Evolutionary conservation across 257 asterid genomes (phyloP), one percentile per base, ranked within the genome.

Genomic region (Gentiana straminea): DNA sequence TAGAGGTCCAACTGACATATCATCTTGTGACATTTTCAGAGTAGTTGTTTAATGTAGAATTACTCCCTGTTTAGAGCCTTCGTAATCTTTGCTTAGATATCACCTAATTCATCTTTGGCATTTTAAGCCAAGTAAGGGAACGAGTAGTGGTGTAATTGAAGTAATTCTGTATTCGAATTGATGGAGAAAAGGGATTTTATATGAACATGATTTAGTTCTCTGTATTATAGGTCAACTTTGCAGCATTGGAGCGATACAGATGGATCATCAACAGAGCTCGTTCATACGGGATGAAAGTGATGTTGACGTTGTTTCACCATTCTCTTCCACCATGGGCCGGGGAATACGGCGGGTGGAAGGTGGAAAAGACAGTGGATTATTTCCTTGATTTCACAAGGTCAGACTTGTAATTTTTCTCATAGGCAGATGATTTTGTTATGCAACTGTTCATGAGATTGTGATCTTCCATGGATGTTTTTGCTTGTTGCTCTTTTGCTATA

Each of bases 281-380:
- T 63, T 81, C 84, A 0, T 80, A 84, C 58, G 98, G 97, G 67
- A 91, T 91, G 98, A 87, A 87, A 75, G 98, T 91, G 59, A 87
- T 87, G 98, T 60, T 91, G 71, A 91, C 97, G 52, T 63, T 91
- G 58, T 91, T 91, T 74, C 98, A 91, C 69, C 98, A 91, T 76
- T 91, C 98, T 61, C 75, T 91, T 75, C 98, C 98, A 36, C 95
- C 98, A 43, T 91, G 98, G 98, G 98, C 95, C 4, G 96, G 97
- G 32, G 98, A 87, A 62, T 84, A 87, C 59, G 97, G 98, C 61
- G 98, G 98, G 69, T 91, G 98, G 98, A 91, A 73, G 80, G 66
- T 78, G 57, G 96, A 87, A 76, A 83, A 83, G 69, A 91, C 98
- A 5, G 88, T 83, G 13, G 94, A 84, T 63, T 74, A 91, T 69